Conservation (phyloP, 1,139 yeast species). For the Yamadazyma dushanensis region DNA sequence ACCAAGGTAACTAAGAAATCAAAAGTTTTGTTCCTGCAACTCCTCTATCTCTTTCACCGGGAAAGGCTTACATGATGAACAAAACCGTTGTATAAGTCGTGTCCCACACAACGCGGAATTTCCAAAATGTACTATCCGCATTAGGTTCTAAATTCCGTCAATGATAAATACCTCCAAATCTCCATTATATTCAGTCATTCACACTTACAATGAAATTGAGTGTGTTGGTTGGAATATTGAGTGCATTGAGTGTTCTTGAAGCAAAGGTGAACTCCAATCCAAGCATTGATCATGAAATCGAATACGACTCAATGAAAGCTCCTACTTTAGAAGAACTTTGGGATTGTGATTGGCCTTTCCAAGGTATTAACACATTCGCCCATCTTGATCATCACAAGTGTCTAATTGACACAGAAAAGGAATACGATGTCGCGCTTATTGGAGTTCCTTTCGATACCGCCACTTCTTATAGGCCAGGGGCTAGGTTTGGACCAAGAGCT, state of each 20-base stretch:
- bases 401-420: slow-evolving; percentile 43
- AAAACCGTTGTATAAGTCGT: too few species aligned
- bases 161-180: neutral
- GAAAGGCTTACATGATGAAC: too few species aligned
- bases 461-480: slow-evolving; percentile 71
- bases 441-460: slow-evolving; percentile 85
- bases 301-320: slow-evolving; percentile 13
- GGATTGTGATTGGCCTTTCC: slow-evolving; percentile 68
- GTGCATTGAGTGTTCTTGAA: neutral
- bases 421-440: slow-evolving; percentile 65
- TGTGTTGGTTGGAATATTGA: neutral
- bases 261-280: slow-evolving; percentile 14
- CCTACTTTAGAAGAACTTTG: slow-evolving; percentile 53
- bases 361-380: slow-evolving; percentile 74
- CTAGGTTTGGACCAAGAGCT: slow-evolving; percentile 79
- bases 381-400: slow-evolving; percentile 63
- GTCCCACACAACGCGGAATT: too few species aligned
- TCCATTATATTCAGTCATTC: neutral
- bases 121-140: neutral
- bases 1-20: slow-evolving; percentile 6
- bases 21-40: too few species aligned
- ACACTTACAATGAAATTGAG: slow-evolving; percentile 3
- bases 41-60: too few species aligned
- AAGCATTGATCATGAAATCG: slow-evolving; percentile 7
- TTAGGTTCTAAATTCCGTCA: neutral